phyloP scores from a whole-genome alignment of 148 eudicot genomes.

The Amaranthus hypochondriacus region DNA sequence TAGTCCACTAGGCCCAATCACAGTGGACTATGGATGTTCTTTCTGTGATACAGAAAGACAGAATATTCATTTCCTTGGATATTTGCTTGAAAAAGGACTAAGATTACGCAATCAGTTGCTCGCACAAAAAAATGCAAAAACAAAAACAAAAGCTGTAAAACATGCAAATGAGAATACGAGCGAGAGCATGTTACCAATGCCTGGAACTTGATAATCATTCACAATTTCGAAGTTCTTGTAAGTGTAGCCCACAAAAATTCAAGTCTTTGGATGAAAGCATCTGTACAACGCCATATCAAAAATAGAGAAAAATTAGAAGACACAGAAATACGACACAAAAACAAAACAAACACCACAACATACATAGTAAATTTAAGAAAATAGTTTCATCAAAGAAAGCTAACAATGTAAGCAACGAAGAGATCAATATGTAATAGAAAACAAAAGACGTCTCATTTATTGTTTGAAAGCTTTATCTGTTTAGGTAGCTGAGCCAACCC shows the following conservation, averaged over 20 bases:
- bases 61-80: not conserved
- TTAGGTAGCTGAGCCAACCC: not conserved
- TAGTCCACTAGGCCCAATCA: not conserved
- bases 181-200: constrained; percentile 62
- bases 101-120: not conserved
- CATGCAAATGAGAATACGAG: constrained; percentile 19
- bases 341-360: not conserved
- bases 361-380: not conserved
- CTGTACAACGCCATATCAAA: constrained; percentile 31
- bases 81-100: not conserved
- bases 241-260: constrained; percentile 93
- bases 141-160: not conserved
- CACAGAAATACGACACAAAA: not conserved
- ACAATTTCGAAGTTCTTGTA: constrained; percentile 95
- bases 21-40: not conserved
- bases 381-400: not conserved
- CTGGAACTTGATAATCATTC: constrained; percentile 94
- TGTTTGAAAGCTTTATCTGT: not conserved
- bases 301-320: not conserved
- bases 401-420: not conserved
- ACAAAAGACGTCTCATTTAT: not conserved
- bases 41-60: not conserved
- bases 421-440: not conserved
- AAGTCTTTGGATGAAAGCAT: constrained; percentile 94
- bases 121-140: constrained; percentile 11